Base-by-base conservation (phyloP, 1,284 basidiomycete species). In the Cryptococcus sp. region DNA sequence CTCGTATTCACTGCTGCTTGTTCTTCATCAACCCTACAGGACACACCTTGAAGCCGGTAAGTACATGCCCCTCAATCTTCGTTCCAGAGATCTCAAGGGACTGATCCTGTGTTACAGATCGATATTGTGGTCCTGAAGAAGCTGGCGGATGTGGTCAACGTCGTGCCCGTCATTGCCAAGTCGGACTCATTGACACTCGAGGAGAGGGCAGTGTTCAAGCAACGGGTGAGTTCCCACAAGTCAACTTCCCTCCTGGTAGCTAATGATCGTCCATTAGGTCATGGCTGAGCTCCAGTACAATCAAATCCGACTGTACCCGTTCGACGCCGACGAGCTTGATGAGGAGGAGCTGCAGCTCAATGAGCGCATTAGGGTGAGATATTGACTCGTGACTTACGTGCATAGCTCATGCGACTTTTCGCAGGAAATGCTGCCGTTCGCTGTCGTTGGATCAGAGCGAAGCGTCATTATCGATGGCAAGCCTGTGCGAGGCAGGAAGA, bases 121-220 rank as follows among this genome's bases (percentile, higher is more conserved):
- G 96, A 99, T 74, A 89, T 98, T 50, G 93, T 93, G 68, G 95
- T 99, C 65, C 93, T 99, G 88, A 98, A 98, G 85, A 98, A 97
- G 83, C 83, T 99, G 56, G 89, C 88, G 76, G 95, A 99, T 78
- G 95, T 99, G 42, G 95, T 97, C 79, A 99, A 99, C 72, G 95
- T 99, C 50, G 94, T 99, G 6, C 96, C 95, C 15, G 90, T 99
- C 62, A 98, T 99, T 75, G 95, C 96, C 70, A 99, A 99, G 84
- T 85, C 91, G n/a, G 95, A 99, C 80, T 89, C 88, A 64, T 83
- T 99, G 80, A 98, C 94, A 1, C 79, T 93, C 62, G 93, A 96
- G 67, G 96, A 99, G 83, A 83, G 93, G 63, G 89, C 90, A 63
- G 82, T 84, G 23, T 99, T 99, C 86, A 99, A 98, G 85, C 83